Percentiles rank a stretch among this genome's conserved stretches.
These are phyloP conservation scores for Ustilago bromivora DNA, from an alignment of 1,284 basidiomycete genomes.

Conservation along the genomic window DNA sequence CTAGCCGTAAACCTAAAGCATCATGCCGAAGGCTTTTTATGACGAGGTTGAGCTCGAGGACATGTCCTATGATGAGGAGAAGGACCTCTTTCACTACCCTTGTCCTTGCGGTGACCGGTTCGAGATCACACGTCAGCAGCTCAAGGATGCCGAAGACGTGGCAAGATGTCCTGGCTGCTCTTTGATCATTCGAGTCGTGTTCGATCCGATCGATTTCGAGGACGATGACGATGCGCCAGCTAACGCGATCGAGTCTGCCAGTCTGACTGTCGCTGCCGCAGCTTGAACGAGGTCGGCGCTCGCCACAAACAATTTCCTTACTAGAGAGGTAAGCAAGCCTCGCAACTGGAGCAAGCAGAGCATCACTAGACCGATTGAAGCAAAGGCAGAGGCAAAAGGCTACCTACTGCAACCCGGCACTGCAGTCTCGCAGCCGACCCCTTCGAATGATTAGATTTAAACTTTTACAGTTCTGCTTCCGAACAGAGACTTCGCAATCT, in stretches of 20 bases:
- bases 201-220: slow-evolving; percentile 80
- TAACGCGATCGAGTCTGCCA: slow-evolving; percentile 23
- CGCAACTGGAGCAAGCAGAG: background rate
- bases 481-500: slow-evolving; percentile 59
- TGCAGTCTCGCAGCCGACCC: background rate
- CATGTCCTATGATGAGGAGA: slow-evolving; percentile 67
- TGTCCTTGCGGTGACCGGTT: slow-evolving; percentile 99
- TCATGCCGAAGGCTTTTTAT: slow-evolving; percentile 58
- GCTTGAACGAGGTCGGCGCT: slow-evolving; percentile 11
- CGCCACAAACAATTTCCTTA: background rate
- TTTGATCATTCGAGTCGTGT: slow-evolving; percentile 90
- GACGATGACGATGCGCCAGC: slow-evolving; percentile 39
- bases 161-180: slow-evolving; percentile 98
- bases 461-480: slow-evolving; percentile 58
- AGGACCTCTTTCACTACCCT: slow-evolving; percentile 82
- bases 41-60: slow-evolving; percentile 70
- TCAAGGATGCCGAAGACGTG: slow-evolving; percentile 90
- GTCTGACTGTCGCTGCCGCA: slow-evolving; percentile 25
- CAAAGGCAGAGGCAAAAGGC: background rate
- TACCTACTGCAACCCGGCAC: background rate
- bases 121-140: slow-evolving; percentile 86
- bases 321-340: slow-evolving; percentile 26
- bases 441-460: slow-evolving; percentile 44
- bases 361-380: background rate
- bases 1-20: background rate